Evolutionary conservation across 2,329 filamentous ascomycete genomes (phyloP).

Genomic region (Dryadomyces sulphureus): DNA sequence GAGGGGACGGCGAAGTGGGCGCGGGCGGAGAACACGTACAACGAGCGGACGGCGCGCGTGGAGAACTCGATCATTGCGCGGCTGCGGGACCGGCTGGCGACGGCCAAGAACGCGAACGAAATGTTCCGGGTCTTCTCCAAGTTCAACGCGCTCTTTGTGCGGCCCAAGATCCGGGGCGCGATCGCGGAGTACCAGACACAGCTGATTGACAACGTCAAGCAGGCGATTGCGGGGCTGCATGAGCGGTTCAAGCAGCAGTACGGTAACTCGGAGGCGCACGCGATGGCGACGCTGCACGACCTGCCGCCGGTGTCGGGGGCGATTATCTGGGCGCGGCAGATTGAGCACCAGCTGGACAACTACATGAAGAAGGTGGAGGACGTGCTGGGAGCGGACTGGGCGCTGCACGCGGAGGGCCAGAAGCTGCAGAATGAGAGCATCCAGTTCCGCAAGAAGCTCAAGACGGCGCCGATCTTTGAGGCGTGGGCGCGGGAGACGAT

Average conservation of each 20-base stretch:
- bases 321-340: conserved; percentile 95
- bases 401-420: conserved; percentile 83
- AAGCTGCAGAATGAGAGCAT: conserved; percentile 85
- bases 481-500: conserved; percentile 89
- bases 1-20: conserved; percentile 89
- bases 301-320: conserved; percentile 90
- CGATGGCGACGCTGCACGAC: conserved; percentile 94
- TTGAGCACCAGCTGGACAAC: conserved; percentile 84
- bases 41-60: conserved; percentile 89
- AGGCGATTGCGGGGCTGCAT: conserved; percentile 83
- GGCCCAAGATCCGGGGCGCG: conserved; percentile 96
- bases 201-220: conserved; percentile 94
- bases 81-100: conserved; percentile 80
- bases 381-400: conserved; percentile 89
- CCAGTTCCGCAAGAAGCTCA: conserved; percentile 89
- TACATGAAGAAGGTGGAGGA: conserved; percentile 99
- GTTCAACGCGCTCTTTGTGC: conserved; percentile 96
- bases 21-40: conserved; percentile 89
- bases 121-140: conserved; percentile 99
- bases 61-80: conserved; percentile 98
- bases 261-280: conserved; percentile 91
- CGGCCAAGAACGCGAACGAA: conserved; percentile 92
- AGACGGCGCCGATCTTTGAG: conserved; percentile 86
- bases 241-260: conserved; percentile 99
- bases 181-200: conserved; percentile 98